Evolutionary conservation across 768 basidiomycete genomes (phyloP).

Genomic region (Hydnum rufescens): DNA sequence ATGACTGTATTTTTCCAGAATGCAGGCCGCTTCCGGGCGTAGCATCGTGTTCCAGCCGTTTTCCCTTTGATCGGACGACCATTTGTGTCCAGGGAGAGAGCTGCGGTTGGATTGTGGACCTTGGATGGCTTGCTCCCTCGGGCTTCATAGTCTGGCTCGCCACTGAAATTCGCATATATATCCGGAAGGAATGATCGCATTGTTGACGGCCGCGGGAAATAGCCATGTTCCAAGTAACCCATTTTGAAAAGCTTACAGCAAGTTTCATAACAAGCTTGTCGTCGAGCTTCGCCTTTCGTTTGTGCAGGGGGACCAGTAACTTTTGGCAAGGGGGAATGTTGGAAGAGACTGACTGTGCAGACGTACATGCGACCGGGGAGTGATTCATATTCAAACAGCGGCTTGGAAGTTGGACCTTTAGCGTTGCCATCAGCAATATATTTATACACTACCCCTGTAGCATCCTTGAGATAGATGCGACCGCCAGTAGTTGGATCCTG

Average conservation of each 20-base stretch:
- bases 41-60: constrained; percentile 29
- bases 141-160: constrained; percentile 11
- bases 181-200: constrained; percentile 4
- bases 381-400: not conserved
- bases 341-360: constrained; percentile 32
- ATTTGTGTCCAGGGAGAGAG: not conserved
- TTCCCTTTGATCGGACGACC: constrained; percentile 10
- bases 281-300: constrained; percentile 34
- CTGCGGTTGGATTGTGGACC: constrained; percentile 12
- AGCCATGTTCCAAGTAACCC: constrained; percentile 31
- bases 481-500: constrained; percentile 44
- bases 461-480: constrained; percentile 37
- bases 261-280: constrained; percentile 35
- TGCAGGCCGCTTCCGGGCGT: constrained; percentile 36
- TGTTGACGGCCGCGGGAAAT: constrained; percentile 16
- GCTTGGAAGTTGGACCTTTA: not conserved
- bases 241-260: constrained; percentile 30
- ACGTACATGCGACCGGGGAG: not conserved
- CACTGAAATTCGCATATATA: constrained; percentile 4
- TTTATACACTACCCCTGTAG: constrained; percentile 35
- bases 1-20: constrained; percentile 39
- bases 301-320: constrained; percentile 27
- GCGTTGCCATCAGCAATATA: constrained; percentile 19
- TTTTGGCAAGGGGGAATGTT: constrained; percentile 23
- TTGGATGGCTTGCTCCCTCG: constrained; percentile 7